These are phyloP conservation scores for Centella asiatica DNA, from an alignment of 129 eudicot genomes.

Conservation along the genomic window DNA sequence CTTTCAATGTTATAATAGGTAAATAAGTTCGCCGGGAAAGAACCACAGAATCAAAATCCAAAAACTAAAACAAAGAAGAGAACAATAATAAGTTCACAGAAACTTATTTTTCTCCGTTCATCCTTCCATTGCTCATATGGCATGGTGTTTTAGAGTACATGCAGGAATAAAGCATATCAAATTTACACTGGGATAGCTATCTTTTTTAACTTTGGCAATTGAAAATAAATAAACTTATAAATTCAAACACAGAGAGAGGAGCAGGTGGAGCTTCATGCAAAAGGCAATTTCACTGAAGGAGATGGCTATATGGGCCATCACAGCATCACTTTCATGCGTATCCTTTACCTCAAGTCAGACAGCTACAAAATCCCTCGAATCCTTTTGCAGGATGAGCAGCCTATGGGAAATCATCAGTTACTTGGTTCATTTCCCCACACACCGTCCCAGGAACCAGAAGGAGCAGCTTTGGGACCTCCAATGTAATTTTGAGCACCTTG, in stretches of 20 bases:
- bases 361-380: not conserved
- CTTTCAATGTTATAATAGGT: no score
- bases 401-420: conserved; percentile 17
- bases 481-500: conserved; percentile 41
- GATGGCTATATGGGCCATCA: conserved; percentile 23
- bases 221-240: not conserved
- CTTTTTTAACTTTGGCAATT: no score
- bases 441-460: conserved; percentile 73
- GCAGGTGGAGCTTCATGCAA: conserved; percentile 1
- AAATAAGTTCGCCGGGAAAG: no score
- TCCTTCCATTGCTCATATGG: not conserved
- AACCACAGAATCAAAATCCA: no score
- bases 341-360: conserved; percentile 11
- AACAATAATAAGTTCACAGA: no score
- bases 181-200: not conserved
- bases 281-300: conserved; percentile 20
- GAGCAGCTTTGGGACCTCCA: conserved; percentile 77
- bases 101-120: not conserved
- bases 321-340: conserved; percentile 14
- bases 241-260: not conserved
- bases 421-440: conserved; percentile 63
- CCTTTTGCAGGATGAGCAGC: conserved; percentile 1
- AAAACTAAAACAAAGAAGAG: no score
- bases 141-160: not conserved
- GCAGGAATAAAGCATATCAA: not conserved